phyloP scores from a whole-genome alignment of 163 green algal species.

The Prototheca wickerhamii region DNA sequence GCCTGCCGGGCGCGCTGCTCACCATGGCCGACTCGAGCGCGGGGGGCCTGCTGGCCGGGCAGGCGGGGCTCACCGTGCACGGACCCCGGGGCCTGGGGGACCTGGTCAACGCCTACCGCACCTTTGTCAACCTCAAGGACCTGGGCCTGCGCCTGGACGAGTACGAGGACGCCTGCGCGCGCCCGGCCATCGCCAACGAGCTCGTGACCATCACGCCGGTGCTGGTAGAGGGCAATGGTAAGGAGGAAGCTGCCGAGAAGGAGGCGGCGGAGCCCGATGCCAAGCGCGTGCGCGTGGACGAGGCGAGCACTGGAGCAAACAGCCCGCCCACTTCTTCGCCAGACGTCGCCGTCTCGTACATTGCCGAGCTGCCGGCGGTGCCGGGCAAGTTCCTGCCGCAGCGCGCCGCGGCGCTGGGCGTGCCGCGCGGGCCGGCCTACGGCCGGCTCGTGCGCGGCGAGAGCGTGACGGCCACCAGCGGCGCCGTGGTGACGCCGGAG shows the following conservation, averaged over 20 bases:
- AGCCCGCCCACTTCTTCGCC: neutral
- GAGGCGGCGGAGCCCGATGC: conserved; percentile 16
- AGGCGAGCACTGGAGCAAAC: neutral
- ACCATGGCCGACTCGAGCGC: conserved; percentile 44
- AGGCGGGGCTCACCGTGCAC: conserved; percentile 29
- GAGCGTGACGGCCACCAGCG: conserved; percentile 33
- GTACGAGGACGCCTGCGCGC: neutral
- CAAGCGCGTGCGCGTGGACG: conserved; percentile 15
- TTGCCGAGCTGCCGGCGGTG: conserved; percentile 56
- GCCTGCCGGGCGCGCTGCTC: conserved; percentile 57
- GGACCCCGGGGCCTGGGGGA: conserved; percentile 40
- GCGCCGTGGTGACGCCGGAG: conserved; percentile 38
- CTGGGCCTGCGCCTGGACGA: conserved; percentile 31
- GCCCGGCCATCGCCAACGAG: conserved; percentile 43
- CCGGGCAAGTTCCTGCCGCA: conserved; percentile 70
- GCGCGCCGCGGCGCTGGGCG: conserved; percentile 60
- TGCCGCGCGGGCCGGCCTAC: conserved; percentile 53
- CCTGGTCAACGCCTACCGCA: conserved; percentile 47
- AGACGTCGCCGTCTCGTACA: conserved; percentile 39
- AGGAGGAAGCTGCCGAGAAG: conserved; percentile 3
- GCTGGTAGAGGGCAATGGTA: too few species aligned
- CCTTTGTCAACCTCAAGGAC: conserved; percentile 45
- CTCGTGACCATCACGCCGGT: conserved; percentile 50
- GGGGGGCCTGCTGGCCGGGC: conserved; percentile 18
- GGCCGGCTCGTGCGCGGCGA: conserved; percentile 54